Conservation (phyloP, 164 flowering plant species). For the Vitis rotundifolia region DNA sequence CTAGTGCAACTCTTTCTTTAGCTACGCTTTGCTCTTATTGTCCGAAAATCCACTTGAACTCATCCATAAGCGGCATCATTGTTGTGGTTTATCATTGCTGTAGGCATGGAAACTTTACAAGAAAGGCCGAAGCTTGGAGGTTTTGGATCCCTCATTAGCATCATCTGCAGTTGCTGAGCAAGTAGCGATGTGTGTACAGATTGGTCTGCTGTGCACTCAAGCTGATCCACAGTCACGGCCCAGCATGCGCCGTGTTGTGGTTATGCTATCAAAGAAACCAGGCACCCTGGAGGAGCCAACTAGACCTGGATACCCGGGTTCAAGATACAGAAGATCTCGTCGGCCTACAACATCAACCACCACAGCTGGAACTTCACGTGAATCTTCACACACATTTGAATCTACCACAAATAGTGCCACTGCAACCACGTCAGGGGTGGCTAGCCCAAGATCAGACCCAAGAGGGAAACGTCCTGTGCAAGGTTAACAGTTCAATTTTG, state of each 20-base stretch:
- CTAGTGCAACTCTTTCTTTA: neutral
- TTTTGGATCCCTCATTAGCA: slow-evolving; percentile 61
- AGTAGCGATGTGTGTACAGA: slow-evolving; percentile 63
- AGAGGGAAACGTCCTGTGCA: slow-evolving; percentile 52
- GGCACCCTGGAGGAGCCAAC: slow-evolving; percentile 68
- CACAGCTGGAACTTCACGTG: slow-evolving; percentile 31
- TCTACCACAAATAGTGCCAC: slow-evolving; percentile 19
- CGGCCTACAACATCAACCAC: slow-evolving; percentile 30
- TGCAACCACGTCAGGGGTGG: slow-evolving; percentile 24
- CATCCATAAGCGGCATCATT: neutral
- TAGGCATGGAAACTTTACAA: slow-evolving; percentile 76
- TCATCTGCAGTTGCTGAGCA: slow-evolving; percentile 49
- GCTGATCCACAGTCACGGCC: slow-evolving; percentile 76
- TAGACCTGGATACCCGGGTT: slow-evolving; percentile 68
- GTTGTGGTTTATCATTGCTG: slow-evolving; percentile 2
- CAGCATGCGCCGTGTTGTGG: slow-evolving; percentile 62
- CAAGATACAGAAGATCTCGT: slow-evolving; percentile 47
- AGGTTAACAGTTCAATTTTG: slow-evolving; percentile 17
- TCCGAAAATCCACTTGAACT: too few relatives aligned
- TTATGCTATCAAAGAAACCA: slow-evolving; percentile 61
- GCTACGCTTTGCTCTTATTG: neutral
- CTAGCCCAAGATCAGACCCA: slow-evolving; percentile 29
- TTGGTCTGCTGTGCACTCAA: slow-evolving; percentile 79
- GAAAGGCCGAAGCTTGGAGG: slow-evolving; percentile 61
- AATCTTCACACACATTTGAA: slow-evolving; percentile 23